Base-by-base conservation (phyloP, 225 moss, liverwort and hornwort genomes). In the Pseudisothecium myosuroides region DNA sequence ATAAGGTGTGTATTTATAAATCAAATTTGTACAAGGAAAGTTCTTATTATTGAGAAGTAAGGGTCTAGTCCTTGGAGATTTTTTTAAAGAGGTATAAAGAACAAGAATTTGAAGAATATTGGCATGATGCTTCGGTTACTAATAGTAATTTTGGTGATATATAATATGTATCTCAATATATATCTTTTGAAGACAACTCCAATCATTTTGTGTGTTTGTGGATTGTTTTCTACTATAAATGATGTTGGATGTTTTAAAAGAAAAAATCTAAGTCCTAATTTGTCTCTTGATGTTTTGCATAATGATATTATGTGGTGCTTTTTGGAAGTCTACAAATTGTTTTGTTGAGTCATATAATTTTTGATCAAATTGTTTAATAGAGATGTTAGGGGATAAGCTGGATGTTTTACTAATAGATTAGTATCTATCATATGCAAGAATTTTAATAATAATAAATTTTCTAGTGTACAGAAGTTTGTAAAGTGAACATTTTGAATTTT, bases 381-480 rank as follows among this genome's bases (percentile, higher is more conserved):
- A 49, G 7, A 49, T 49, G 11, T 2, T 49, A 49, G 1, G 7
- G 0, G 2, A 31, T 6, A 31, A 1, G 1, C 0, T 19, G 0
- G 1, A 50, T 50, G 7, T 18, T 29, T 28, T 28, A 50, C 4
- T 32, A 49, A 32, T 4, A 20, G 2, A 31, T 12, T 7, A 50
- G 12, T 12, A 34, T 34, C 20, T 52, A 52, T 76, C 5, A 34
- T 76, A 52, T 34, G 4, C 0, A 50, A 0, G 34, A 21, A 13
- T 50, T 50, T 45, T 7, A 2, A 49, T 29, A 47, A 12, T 11
- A 32, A 3, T 7, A 0, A 49, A 12, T 49, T 49, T 0, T 2
- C 3, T 29, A 2, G 32, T 75, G 2, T 11, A 7, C 7, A 32
- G 11, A 32, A 49, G 6, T 18, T 0, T 4, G 0, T 7, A 47